These are phyloP conservation scores for Zalerion maritima DNA, from an alignment of 495 filamentous ascomycete species.

Conservation along the genomic window DNA sequence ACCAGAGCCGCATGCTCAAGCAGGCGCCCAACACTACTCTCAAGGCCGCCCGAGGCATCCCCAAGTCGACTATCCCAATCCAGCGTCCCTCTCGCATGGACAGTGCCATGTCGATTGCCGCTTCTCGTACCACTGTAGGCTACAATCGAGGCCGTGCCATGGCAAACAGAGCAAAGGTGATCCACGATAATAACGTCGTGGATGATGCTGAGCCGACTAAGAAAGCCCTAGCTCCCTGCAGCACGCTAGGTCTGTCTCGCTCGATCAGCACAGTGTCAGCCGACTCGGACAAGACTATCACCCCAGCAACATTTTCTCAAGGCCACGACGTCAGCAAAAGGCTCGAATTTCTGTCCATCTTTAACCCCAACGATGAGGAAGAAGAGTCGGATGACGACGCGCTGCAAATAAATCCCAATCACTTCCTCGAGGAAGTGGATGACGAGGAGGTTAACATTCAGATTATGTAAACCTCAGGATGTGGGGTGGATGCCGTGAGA, in stretches of 20 bases:
- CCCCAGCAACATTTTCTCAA: constrained; percentile 28
- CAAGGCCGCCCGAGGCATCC: constrained; percentile 21
- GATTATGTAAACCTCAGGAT: too few relatives aligned
- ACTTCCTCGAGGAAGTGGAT: too few relatives aligned
- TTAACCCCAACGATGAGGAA: constrained; percentile 24
- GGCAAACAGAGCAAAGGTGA: too few relatives aligned
- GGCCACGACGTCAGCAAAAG: constrained; percentile 15
- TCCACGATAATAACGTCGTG: too few relatives aligned
- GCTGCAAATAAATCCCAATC: too few relatives aligned
- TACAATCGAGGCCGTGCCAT: constrained; percentile 61
- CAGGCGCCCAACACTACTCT: constrained; percentile 15
- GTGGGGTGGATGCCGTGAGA: too few relatives aligned
- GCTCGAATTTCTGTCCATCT: constrained; percentile 28
- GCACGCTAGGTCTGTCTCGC: constrained; percentile 13
- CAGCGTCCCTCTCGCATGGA: constrained; percentile 34
- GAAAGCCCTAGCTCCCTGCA: constrained; percentile 2
- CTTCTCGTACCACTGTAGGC: constrained; percentile 63
- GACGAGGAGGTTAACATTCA: too few relatives aligned
- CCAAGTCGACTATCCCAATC: constrained; percentile 17
- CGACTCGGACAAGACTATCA: constrained; percentile 34
- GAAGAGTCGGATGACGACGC: too few relatives aligned
- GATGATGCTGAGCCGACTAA: constrained; percentile 15
- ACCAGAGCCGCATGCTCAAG: constrained; percentile 13
- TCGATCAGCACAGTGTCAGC: constrained; percentile 24
- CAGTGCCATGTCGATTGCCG: constrained; percentile 44